Base-by-base conservation (phyloP, 768 basidiomycete species). In the Gloeopeniophorella convolvens region DNA sequence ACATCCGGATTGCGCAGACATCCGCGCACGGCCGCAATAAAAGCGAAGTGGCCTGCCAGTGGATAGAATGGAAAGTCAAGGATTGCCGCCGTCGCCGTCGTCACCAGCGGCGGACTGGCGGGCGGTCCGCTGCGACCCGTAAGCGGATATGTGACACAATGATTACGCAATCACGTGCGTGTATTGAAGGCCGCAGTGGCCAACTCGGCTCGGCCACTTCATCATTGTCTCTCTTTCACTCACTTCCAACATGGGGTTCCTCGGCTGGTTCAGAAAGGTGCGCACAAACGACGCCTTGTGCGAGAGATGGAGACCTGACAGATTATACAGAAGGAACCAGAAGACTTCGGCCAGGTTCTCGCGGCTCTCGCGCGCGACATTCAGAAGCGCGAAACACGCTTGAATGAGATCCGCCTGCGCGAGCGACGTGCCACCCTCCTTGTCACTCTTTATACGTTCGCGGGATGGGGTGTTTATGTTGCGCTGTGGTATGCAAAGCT, bases 361-460 rank as follows among this genome's bases (percentile, higher is more conserved):
- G 75, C 83, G 20, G 66, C 70, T 37, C 74, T 93, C 45, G 81
- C 82, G 8, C 65, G 69, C 20, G 78, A 85, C 61, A 84, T 93
- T 48, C 77, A 81, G 61, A 80, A 83, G 54, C 80, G 85, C 12
- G 83, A 88, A 66, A 72, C 78, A 34, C 75, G 78, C 50, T 77
- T 93, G 13, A 80, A 84, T 1, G 90, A 90, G 62, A 86, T 95
- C 56, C 81, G 88, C n/a, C 68, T 89, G 47, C 79, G 91, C 34
- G 89, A 95, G 66, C 78, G 88, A 26, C 75, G 90, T 8, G 74
- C 89, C 1, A 86, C 85, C 16, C 71, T 90, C 43, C 72, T 85
- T 37, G 81, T 83, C 42, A 90, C 92, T 0, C 63, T 90, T 2
- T 92, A 89, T 63, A 82, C 88, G 1, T 66, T 92, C 59, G 79